Evolutionary conservation across 441 rosid genomes (phyloP).

Genomic region (Erodium texanum): DNA sequence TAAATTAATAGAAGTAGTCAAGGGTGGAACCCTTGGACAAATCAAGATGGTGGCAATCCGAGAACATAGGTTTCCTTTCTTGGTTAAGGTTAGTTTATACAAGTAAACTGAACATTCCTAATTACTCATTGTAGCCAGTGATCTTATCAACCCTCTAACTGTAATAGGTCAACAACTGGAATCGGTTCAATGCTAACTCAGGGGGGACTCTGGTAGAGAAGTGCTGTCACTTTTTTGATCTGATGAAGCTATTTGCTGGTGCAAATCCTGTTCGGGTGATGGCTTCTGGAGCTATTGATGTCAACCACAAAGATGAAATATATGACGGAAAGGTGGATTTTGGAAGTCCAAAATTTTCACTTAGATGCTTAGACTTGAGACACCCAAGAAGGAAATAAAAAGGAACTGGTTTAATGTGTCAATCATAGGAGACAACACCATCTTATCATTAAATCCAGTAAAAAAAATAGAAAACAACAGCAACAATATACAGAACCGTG

Average conservation of each 20-base stretch:
- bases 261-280: constrained; percentile 76
- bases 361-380: background rate
- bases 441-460: background rate
- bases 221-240: constrained; percentile 96
- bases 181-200: constrained; percentile 77
- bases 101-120: constrained; percentile 7
- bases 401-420: constrained; percentile 5
- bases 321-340: constrained; percentile 69
- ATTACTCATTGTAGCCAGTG: constrained; percentile 3
- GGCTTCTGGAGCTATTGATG: constrained; percentile 95
- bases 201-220: constrained; percentile 96
- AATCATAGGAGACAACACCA: background rate
- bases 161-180: constrained; percentile 78
- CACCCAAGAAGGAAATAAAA: background rate
- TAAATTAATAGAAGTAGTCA: constrained; percentile 67
- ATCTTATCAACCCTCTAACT: constrained; percentile 19
- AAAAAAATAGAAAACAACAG: background rate
- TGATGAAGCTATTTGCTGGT: constrained; percentile 80
- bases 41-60: constrained; percentile 90
- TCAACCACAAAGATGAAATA: constrained; percentile 81
- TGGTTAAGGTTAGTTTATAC: constrained; percentile 60
- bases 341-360: background rate
- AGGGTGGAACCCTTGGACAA: constrained; percentile 53
- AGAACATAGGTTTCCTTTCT: constrained; percentile 87
- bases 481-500: background rate